Evolutionary conservation across 495 filamentous ascomycete genomes (phyloP).

Genomic region (Aspergillus carlsbadensis): DNA sequence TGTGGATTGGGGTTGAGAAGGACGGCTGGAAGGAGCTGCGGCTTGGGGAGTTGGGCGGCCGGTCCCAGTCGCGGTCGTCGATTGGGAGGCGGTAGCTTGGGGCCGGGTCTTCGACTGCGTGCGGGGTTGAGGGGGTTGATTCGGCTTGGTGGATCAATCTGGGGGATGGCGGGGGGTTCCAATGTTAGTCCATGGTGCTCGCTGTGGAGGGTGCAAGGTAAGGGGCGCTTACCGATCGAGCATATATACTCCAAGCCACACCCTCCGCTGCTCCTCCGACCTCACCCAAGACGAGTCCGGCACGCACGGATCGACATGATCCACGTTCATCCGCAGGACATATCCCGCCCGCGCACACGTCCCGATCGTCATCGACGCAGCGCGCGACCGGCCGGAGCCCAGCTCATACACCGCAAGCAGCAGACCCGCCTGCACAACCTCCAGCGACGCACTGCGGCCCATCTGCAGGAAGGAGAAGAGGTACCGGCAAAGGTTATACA

Average conservation of each 20-base stretch:
- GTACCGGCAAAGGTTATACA: neutral
- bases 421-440: neutral
- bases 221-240: conserved; percentile 1
- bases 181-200: no score
- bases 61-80: neutral
- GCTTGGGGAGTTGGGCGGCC: neutral
- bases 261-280: conserved; percentile 1
- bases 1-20: neutral
- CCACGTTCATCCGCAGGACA: neutral
- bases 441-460: neutral
- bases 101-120: neutral
- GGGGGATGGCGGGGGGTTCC: no score
- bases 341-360: conserved; percentile 1
- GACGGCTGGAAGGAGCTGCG: neutral
- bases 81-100: neutral
- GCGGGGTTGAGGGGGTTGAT: neutral
- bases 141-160: neutral
- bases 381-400: neutral
- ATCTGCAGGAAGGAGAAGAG: conserved; percentile 7
- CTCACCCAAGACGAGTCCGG: neutral
- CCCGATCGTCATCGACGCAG: conserved; percentile 1
- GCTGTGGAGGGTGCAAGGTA: neutral
- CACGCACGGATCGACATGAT: neutral
- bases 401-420: conserved; percentile 1
- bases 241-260: conserved; percentile 6